A percentile compares a stretch with the other conserved stretches of the same genome.
phyloP scores from a whole-genome alignment of 1,284 basidiomycete genomes.

The Thecaphora thlaspeos region DNA sequence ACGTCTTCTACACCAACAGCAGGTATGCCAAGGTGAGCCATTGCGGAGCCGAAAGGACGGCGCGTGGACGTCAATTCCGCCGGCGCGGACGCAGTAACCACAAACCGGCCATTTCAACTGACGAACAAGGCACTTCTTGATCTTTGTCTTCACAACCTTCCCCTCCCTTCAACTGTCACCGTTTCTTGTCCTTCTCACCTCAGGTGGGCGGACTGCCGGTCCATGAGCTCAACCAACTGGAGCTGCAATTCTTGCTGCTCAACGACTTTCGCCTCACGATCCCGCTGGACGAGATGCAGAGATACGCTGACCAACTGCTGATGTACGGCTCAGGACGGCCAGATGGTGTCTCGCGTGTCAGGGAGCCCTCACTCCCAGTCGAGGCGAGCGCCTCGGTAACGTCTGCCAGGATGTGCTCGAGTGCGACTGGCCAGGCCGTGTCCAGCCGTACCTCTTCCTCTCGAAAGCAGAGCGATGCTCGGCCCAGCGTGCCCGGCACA shows the following conservation, averaged over 20 bases:
- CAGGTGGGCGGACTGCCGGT: constrained; percentile 92
- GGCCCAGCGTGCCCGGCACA: too few species aligned
- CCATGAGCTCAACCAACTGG: constrained; percentile 90
- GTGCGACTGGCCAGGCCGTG: too few species aligned
- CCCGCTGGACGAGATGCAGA: constrained; percentile 85
- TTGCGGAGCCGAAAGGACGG: too few species aligned
- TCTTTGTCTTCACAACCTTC: too few species aligned
- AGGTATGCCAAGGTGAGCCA: constrained; percentile 94
- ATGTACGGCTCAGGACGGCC: constrained; percentile 58
- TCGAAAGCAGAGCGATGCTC: too few species aligned
- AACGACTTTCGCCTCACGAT: constrained; percentile 93
- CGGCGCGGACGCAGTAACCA: too few species aligned
- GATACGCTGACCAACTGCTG: constrained; percentile 83
- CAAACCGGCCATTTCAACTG: too few species aligned
- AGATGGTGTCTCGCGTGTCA: constrained; percentile 22
- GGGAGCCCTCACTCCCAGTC: constrained; percentile 2
- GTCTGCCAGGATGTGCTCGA: too few species aligned
- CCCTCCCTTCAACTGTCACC: neutral
- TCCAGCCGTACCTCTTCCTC: too few species aligned
- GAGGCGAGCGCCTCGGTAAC: neutral
- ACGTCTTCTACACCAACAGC: constrained; percentile 99
- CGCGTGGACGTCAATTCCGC: too few species aligned
- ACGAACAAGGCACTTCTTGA: too few species aligned
- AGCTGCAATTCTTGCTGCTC: constrained; percentile 91
- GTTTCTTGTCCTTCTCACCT: neutral